Evolutionary conservation across 1,284 basidiomycete genomes (phyloP), one percentile per base, ranked within the genome.

Genomic region (Agroathelia rolfsii): DNA sequence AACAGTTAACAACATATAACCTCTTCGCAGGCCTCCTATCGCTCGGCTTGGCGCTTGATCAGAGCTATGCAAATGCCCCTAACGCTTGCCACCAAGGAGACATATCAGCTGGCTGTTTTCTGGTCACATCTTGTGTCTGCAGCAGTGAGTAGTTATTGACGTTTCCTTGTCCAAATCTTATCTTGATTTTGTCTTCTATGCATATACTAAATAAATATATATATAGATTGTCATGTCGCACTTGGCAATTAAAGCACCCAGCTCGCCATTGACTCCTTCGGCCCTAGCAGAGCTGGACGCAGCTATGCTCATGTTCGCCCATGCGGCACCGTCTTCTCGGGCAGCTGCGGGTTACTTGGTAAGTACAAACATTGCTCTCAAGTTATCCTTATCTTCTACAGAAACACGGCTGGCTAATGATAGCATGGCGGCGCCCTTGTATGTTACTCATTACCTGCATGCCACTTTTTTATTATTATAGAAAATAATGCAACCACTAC

Each of bases 21-120:
- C n/a, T n/a, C n/a, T n/a, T n/a, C n/a, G n/a, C n/a, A n/a, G n/a
- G 73, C 80, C 0, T 68, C 71, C 12, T 82, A 77, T 51, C 72
- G 76, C 4, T 77, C 75, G 7, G 72, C 76, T 5, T 80, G 75
- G 71, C 58, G 77, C 12, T 45, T 80, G 15, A 68, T 76, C 24
- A 59, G 66, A 25, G 60, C 58, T 1, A 52, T 75, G 27, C 52
- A 54, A 9, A 49, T 60, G n/a, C 51, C 61, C 2, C 68, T 64
- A 50, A 47, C 50, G 14, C 40, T 46, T 16, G 53, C 57, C 3
- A 62, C 69, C 1, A 48, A 56, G 1, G 42, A 68, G 6, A 42
- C 69, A 3, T 52, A 60, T 5, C 58, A 75, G n/a, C 44, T 72
- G 20, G 61, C 59, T 14, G 39, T 69, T 6, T 53, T 67, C 15